Base-by-base conservation (phyloP, 192 early-diverging fungal species). In the Rhizophagus clarus region DNA sequence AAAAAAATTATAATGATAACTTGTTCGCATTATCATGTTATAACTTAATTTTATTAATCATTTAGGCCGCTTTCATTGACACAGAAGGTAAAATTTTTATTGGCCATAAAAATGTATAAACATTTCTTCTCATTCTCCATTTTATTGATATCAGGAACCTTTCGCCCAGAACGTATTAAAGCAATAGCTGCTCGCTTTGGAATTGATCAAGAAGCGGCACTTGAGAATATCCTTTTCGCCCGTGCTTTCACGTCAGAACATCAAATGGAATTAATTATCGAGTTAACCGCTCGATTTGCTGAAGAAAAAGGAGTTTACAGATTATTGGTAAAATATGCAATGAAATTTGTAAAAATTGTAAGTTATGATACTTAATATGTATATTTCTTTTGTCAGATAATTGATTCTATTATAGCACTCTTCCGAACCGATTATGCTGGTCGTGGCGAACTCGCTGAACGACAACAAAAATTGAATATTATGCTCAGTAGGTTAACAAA, bases 191-290 rank as follows among this genome's bases (percentile, higher is more conserved):
- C 87, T 26, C 86, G 94, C 6, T 96, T 93, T 84, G 88, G 85
- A 10, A 73, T 91, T 24, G 89, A 91, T 56, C 73, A 83, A 26
- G 92, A 93, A 17, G 85, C 87, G 7, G 89, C 89, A 1, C 84
- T 96, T 10, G 93, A 95, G 42, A 95, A 96, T 78, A 93, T 96
- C 72, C 71, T 91, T 26, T 87, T 91, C 56, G 95, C 95, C 3
- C 88, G 95, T 20, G 95, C 95, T 1, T 94, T 88, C 82, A 96
- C 94, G 77, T 91, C 90, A 10, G 95, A 96, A 47, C 94, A 96
- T 51, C 95, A 96, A 81, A 89, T 94, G 87, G 92, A 94, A 17
- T 87, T 96, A 9, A 88, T 96, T 47, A 89, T 88, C 42, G 91
- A 94, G 68, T 79, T 95, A 2, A 90, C 91, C 37, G 92, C 90